Conservation (phyloP, 108 stramenopile species). For the Epipyxis sp. region DNA sequence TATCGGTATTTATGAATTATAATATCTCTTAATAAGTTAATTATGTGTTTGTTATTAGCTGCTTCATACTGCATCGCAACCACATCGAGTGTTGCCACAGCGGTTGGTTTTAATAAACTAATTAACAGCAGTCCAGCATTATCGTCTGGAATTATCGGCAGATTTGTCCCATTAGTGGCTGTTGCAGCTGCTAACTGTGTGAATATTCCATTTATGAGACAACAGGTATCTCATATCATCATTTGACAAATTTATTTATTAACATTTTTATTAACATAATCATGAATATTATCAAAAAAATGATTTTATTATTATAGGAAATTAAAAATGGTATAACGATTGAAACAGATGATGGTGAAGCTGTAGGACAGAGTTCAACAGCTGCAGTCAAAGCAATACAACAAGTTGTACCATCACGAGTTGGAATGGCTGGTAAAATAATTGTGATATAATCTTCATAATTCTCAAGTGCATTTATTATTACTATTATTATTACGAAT, state of each 20-base stretch:
- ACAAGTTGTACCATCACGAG: conserved; percentile 52
- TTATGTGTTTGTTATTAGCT: too few species aligned
- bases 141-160: conserved; percentile 19
- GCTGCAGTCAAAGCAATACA: conserved; percentile 19
- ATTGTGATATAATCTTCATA: too few species aligned
- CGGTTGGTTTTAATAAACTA: conserved; percentile 32
- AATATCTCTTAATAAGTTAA: too few species aligned
- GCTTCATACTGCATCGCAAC: conserved; percentile 67
- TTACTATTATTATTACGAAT: too few species aligned
- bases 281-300: too few species aligned
- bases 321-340: conserved; percentile 49
- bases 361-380: background rate
- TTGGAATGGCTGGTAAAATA: conserved; percentile 55
- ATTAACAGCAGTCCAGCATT: conserved; percentile 22
- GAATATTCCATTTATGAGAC: conserved; percentile 57
- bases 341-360: conserved; percentile 44
- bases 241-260: too few species aligned
- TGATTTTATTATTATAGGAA: too few species aligned
- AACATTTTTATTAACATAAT: too few species aligned
- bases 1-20: too few species aligned
- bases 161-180: conserved; percentile 49
- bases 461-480: too few species aligned
- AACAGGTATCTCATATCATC: too few species aligned
- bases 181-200: conserved; percentile 53
- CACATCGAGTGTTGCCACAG: conserved; percentile 48